phyloP scores from a whole-genome alignment of 2,329 filamentous ascomycete genomes.

The Talaromyces albobiverticillius region DNA sequence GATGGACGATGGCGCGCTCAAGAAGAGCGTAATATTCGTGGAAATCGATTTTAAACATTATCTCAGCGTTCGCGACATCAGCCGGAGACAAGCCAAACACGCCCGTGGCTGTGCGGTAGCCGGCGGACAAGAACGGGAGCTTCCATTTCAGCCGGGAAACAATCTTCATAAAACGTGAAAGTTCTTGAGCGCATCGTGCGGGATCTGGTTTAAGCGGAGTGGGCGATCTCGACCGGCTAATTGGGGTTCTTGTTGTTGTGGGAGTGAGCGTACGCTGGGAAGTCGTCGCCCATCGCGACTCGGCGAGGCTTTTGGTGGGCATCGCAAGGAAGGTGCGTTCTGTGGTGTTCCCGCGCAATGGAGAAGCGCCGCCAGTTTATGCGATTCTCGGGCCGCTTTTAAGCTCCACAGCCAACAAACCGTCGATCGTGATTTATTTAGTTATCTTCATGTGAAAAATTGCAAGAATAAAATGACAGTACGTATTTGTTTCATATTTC shows the following conservation, averaged over 20 bases:
- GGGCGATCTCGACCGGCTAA: background rate
- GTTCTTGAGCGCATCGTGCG: constrained; percentile 37
- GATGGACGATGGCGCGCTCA: constrained; percentile 66
- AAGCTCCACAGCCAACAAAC: too few relatives aligned
- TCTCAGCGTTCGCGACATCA: constrained; percentile 46
- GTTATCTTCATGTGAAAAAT: too few relatives aligned
- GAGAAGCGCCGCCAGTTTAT: too few relatives aligned
- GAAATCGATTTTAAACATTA: constrained; percentile 76
- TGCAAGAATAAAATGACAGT: too few relatives aligned
- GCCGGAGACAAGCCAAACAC: constrained; percentile 24
- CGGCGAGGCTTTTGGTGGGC: constrained; percentile 7
- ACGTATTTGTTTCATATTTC: too few relatives aligned
- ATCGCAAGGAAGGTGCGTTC: too few relatives aligned
- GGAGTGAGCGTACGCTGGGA: background rate
- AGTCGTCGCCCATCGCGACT: constrained; percentile 10
- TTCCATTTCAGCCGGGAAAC: constrained; percentile 63
- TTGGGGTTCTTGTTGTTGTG: background rate
- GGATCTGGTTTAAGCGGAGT: constrained; percentile 3
- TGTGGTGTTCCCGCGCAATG: too few relatives aligned
- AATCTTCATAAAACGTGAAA: constrained; percentile 60
- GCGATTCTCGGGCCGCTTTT: too few relatives aligned
- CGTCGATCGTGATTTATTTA: too few relatives aligned
- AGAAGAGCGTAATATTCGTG: constrained; percentile 73
- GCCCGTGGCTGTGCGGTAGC: constrained; percentile 52
- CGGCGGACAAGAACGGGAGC: constrained; percentile 57